Percentiles rank a stretch among this genome's conserved stretches.
Conservation (phyloP, 1,284 basidiomycete genomes). For the Papiliotrema flavescens region DNA sequence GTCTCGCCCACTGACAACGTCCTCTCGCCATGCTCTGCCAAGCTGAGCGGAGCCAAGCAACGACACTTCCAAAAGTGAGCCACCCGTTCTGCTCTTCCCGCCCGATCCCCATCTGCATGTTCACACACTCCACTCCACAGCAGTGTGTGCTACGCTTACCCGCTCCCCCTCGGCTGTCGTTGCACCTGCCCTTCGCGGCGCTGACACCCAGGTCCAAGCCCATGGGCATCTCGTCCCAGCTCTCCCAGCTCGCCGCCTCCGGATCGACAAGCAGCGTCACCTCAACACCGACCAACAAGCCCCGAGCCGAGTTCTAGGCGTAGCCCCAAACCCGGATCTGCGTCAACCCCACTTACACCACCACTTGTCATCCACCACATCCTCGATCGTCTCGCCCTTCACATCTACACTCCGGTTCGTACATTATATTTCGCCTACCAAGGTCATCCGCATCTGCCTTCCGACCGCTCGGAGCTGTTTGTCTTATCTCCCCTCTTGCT, state of each 20-base stretch:
- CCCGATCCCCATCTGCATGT: neutral
- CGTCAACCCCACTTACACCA: too few species aligned
- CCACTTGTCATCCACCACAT: too few species aligned
- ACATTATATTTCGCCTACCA: neutral
- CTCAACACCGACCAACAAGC: conserved; percentile 15
- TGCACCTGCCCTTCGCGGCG: too few species aligned
- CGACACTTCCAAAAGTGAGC: conserved; percentile 84
- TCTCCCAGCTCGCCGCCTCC: conserved; percentile 35
- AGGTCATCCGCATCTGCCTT: neutral
- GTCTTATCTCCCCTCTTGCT: neutral
- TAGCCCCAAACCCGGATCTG: too few species aligned
- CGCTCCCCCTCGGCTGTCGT: too few species aligned
- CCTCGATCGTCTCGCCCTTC: neutral
- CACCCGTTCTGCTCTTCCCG: too few species aligned
- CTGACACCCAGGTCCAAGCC: conserved; percentile 33
- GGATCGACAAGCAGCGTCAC: conserved; percentile 11
- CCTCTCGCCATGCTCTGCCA: conserved; percentile 84
- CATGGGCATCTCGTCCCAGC: conserved; percentile 34
- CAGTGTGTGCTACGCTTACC: too few species aligned
- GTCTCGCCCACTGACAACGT: conserved; percentile 88
- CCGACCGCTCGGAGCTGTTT: neutral
- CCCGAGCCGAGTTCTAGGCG: conserved; percentile 36
- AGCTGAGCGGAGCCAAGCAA: conserved; percentile 80
- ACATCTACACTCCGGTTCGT: neutral
- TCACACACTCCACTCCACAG: neutral